These are phyloP conservation scores for Gnomoniopsis smithogilvyi DNA, from an alignment of 2,329 filamentous ascomycete species.

Conservation along the genomic window DNA sequence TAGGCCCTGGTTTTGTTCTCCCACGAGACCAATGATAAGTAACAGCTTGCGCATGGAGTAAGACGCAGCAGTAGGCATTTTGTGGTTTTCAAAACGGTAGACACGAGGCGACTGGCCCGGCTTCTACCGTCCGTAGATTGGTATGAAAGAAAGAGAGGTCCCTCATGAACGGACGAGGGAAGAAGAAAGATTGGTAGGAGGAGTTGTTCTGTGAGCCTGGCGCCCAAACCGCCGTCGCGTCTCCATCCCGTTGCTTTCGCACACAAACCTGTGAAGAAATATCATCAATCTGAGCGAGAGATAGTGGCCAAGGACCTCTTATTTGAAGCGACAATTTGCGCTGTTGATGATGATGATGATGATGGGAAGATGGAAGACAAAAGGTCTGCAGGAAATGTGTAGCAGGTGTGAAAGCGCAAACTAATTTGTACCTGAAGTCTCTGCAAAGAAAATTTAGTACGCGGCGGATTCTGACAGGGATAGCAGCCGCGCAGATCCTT, in stretches of 20 bases:
- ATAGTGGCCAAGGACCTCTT: no score
- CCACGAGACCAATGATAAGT: slow-evolving; percentile 60
- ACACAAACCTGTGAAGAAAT: no score
- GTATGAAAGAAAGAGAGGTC: not conserved
- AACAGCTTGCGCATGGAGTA: slow-evolving; percentile 56
- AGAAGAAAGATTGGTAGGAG: no score
- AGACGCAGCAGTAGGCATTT: slow-evolving; percentile 60
- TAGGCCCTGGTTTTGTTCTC: slow-evolving; percentile 61
- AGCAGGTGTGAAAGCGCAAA: slow-evolving; percentile 5
- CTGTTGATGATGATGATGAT: not conserved
- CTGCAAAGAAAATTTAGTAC: slow-evolving; percentile 5
- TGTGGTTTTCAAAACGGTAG: slow-evolving; percentile 39
- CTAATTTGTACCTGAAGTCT: not conserved
- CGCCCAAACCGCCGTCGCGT: no score
- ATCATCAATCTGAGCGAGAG: no score
- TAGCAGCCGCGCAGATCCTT: not conserved
- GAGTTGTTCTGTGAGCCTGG: no score
- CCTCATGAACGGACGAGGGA: no score
- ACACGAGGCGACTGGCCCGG: not conserved
- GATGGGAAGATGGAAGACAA: not conserved
- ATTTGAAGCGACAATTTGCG: not conserved
- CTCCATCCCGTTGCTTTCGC: no score
- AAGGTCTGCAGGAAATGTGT: not conserved
- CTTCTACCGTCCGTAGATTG: not conserved
- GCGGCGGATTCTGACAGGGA: not conserved